Conservation (phyloP, 306 rosid genomes). For the Quercus berberidifolia region DNA sequence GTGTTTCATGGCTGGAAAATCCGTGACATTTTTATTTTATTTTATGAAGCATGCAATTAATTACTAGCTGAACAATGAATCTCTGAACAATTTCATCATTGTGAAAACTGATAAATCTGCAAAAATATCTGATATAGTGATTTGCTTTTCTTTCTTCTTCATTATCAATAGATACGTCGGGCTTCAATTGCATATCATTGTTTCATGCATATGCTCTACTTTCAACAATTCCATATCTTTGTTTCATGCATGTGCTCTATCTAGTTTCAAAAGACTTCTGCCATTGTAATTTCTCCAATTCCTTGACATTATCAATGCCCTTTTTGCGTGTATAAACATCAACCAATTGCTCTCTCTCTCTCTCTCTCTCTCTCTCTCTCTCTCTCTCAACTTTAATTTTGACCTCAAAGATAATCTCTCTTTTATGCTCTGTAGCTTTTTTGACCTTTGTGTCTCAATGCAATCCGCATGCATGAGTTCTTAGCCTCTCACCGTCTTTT, state of each 20-base stretch:
- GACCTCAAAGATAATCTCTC: slow-evolving; percentile 27
- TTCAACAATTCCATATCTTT: slow-evolving; percentile 29
- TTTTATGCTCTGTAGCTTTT: slow-evolving; percentile 19
- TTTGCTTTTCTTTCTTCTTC: slow-evolving; percentile 43
- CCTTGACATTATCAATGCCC: slow-evolving; percentile 2
- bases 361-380: slow-evolving; percentile 1
- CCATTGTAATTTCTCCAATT: slow-evolving; percentile 21
- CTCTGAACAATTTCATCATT: slow-evolving; percentile 49
- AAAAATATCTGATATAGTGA: slow-evolving; percentile 42
- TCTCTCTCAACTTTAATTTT: slow-evolving; percentile 19
- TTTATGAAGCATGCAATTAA: slow-evolving; percentile 30
- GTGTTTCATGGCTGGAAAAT: slow-evolving; percentile 34
- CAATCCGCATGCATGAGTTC: slow-evolving; percentile 35
- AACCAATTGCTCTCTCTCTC: slow-evolving; percentile 13
- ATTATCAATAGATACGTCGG: slow-evolving; percentile 19
- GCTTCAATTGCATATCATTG: slow-evolving; percentile 24
- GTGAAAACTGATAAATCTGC: slow-evolving; percentile 67
- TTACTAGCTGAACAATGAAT: slow-evolving; percentile 33
- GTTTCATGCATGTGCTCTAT: slow-evolving; percentile 43
- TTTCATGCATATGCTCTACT: slow-evolving; percentile 45
- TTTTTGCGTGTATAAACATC: slow-evolving; percentile 38
- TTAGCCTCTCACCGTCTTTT: slow-evolving; percentile 19
- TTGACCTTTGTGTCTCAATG: slow-evolving; percentile 26
- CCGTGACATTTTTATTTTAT: slow-evolving; percentile 46
- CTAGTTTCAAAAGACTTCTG: slow-evolving; percentile 23